These are phyloP conservation scores for Penium margaritaceum DNA, from an alignment of 139 green algal species.

Conservation along the genomic window DNA sequence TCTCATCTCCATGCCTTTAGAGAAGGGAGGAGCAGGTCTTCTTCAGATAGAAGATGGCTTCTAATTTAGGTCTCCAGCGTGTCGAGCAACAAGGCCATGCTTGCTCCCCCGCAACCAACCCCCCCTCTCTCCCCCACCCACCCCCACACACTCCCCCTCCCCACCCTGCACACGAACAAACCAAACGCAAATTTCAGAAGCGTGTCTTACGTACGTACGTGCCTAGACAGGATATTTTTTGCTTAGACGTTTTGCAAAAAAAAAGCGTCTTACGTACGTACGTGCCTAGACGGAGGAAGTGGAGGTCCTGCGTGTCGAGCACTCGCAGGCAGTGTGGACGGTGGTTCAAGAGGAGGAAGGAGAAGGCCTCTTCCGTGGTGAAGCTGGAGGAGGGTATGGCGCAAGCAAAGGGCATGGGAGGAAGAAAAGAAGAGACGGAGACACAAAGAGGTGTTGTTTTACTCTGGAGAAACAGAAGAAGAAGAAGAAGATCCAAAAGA, in stretches of 20 bases:
- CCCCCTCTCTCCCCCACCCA: not conserved
- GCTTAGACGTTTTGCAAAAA: too few species aligned
- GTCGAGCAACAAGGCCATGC: too few species aligned
- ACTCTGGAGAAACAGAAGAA: too few species aligned
- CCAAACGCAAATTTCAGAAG: not conserved
- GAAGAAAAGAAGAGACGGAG: not conserved
- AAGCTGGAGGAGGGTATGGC: conserved; percentile 28
- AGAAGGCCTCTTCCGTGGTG: conserved; percentile 57
- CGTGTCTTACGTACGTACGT: too few species aligned
- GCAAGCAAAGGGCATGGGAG: not conserved
- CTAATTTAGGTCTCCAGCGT: too few species aligned
- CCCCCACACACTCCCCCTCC: not conserved
- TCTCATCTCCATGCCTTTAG: too few species aligned
- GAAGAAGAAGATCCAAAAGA: too few species aligned
- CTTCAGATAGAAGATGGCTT: too few species aligned
- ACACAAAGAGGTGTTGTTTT: too few species aligned
- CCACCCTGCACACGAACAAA: not conserved
- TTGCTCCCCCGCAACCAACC: not conserved
- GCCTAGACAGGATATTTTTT: too few species aligned
- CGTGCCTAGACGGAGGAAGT: conserved; percentile 40
- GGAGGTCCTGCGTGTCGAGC: conserved; percentile 64
- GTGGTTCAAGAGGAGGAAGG: conserved; percentile 45
- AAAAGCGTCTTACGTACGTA: not conserved
- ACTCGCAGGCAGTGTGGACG: conserved; percentile 46
- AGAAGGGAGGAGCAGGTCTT: too few species aligned